Conservation (phyloP, 495 filamentous ascomycete genomes). For the Terfezia boudieri region DNA sequence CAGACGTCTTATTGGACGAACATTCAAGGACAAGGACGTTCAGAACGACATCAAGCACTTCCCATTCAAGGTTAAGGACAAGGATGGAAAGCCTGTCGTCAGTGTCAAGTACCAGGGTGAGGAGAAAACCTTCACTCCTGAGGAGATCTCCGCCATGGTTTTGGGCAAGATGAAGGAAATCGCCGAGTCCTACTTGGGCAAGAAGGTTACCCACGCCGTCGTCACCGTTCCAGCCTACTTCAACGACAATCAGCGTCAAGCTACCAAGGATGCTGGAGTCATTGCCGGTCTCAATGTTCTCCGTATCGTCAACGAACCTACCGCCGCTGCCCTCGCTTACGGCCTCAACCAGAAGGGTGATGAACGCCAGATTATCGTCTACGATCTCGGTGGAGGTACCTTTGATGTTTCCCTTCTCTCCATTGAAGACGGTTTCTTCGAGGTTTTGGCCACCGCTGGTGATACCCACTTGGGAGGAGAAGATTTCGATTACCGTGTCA, state of each 20-base stretch:
- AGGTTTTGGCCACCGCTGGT: slow-evolving; percentile 94
- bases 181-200: slow-evolving; percentile 77
- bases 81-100: slow-evolving; percentile 63
- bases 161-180: slow-evolving; percentile 95
- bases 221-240: slow-evolving; percentile 97
- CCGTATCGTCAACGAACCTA: slow-evolving; percentile 91
- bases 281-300: slow-evolving; percentile 93
- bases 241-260: slow-evolving; percentile 96
- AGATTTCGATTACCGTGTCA: slow-evolving; percentile 96
- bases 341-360: slow-evolving; percentile 69
- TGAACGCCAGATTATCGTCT: slow-evolving; percentile 82
- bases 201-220: slow-evolving; percentile 90
- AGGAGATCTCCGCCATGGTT: slow-evolving; percentile 73
- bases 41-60: slow-evolving; percentile 75
- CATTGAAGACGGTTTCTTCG: slow-evolving; percentile 92
- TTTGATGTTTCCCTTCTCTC: slow-evolving; percentile 99
- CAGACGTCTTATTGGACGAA: slow-evolving; percentile 78
- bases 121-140: slow-evolving; percentile 60
- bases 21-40: slow-evolving; percentile 65
- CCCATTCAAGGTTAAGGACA: slow-evolving; percentile 65
- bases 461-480: slow-evolving; percentile 99
- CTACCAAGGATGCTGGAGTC: slow-evolving; percentile 89
- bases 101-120: slow-evolving; percentile 52
- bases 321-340: slow-evolving; percentile 70
- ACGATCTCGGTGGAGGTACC: slow-evolving; percentile 98